Percentiles rank a stretch among this genome's conserved stretches.
Conservation (phyloP, 1,284 basidiomycete genomes). For the Clitocybe nebularis region DNA sequence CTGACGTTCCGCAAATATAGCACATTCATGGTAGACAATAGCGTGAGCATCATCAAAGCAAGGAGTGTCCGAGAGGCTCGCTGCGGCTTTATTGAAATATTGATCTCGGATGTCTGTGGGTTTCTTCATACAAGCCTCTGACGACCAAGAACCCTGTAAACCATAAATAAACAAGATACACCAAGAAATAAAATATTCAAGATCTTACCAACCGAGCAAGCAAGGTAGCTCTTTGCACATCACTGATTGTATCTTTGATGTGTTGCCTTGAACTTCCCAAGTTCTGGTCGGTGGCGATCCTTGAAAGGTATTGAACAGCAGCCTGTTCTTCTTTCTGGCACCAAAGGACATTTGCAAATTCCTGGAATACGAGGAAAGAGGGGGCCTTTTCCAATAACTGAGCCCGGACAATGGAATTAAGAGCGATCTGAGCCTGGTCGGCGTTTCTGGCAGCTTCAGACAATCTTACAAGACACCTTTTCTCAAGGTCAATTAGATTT, state of each 20-base stretch:
- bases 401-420: slow-evolving; percentile 82
- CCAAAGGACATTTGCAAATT: slow-evolving; percentile 92
- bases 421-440: slow-evolving; percentile 73
- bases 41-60: slow-evolving; percentile 38
- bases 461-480: slow-evolving; percentile 65
- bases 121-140: slow-evolving; percentile 81
- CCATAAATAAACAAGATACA: slow-evolving; percentile 4
- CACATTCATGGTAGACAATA: slow-evolving; percentile 79
- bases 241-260: slow-evolving; percentile 13
- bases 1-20: slow-evolving; percentile 86
- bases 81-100: slow-evolving; percentile 69
- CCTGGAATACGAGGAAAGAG: slow-evolving; percentile 61
- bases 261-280: slow-evolving; percentile 12
- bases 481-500: slow-evolving; percentile 61
- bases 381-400: slow-evolving; percentile 53
- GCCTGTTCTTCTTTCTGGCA: slow-evolving; percentile 78
- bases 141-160: slow-evolving; percentile 81
- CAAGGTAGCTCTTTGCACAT: slow-evolving; percentile 39
- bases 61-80: slow-evolving; percentile 29
- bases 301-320: slow-evolving; percentile 74
- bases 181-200: no score
- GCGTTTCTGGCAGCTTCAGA: slow-evolving; percentile 73
- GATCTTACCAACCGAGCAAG: slow-evolving; percentile 60
- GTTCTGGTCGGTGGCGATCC: slow-evolving; percentile 21
- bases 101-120: slow-evolving; percentile 69